Conservation (phyloP, 2,329 filamentous ascomycete species). For the Dothideomycetes sp. region DNA sequence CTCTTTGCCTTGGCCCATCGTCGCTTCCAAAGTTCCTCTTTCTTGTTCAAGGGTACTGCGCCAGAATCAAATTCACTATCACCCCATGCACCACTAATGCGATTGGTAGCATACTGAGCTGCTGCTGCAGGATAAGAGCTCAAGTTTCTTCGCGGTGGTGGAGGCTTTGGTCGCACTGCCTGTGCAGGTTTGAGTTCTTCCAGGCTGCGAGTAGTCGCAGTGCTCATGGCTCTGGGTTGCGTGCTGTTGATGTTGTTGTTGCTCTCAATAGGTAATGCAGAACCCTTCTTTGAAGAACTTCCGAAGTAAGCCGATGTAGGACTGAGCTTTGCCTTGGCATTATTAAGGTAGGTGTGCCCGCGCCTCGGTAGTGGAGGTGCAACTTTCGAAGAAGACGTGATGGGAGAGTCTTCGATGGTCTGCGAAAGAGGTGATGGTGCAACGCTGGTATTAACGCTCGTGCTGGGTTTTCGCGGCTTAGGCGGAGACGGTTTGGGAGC, state of each 20-base stretch:
- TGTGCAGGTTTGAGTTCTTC: conserved; percentile 13
- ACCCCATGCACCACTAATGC: conserved; percentile 26
- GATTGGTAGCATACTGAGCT: conserved; percentile 30
- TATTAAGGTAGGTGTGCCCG: conserved; percentile 28
- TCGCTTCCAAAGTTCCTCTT: conserved; percentile 62
- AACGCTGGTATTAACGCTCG: conserved; percentile 21
- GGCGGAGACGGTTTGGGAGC: conserved; percentile 25
- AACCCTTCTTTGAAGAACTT: conserved; percentile 18
- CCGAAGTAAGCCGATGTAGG: conserved; percentile 21
- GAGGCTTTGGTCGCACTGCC: conserved; percentile 24
- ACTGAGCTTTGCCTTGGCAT: conserved; percentile 31
- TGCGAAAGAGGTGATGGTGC: conserved; percentile 26
- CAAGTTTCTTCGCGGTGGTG: conserved; percentile 29
- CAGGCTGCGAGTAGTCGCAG: conserved; percentile 10
- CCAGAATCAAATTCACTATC: conserved; percentile 15
- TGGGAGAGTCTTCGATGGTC: conserved; percentile 22
- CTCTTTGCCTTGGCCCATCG: conserved; percentile 57
- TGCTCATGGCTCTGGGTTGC: conserved; percentile 11
- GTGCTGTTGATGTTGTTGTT: conserved; percentile 9
- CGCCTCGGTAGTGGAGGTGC: conserved; percentile 24
- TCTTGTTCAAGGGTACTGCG: conserved; percentile 46
- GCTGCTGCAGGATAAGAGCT: conserved; percentile 30
- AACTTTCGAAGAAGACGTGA: background rate
- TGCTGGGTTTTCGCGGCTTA: conserved; percentile 28
- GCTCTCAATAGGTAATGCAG: conserved; percentile 10